These are phyloP conservation scores for cucumber (Cucumis sativus) DNA, from an alignment of 306 rosid species.

Conservation along the genomic window Cucumber_9930_V3 NC_026657.2:27061001-27061500, in stretches of 20 bases:
- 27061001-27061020: conserved; percentile 33
- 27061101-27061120: neutral
- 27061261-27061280: conserved; percentile 85
- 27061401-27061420: no score
- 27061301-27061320: conserved; percentile 25
- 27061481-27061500: no score
- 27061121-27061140: conserved; percentile 37
- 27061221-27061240: neutral
- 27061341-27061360: no score
- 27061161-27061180: conserved; percentile 96
- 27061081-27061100: no score
- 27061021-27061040: no score
- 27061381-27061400: no score
- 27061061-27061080: no score
- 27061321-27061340: no score
- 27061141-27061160: conserved; percentile 49
- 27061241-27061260: neutral
- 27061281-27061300: conserved; percentile 91
- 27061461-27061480: no score
- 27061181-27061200: conserved; percentile 21
- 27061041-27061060: no score
- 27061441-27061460: neutral
- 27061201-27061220: conserved; percentile 22
- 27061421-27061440: conserved; percentile 10
- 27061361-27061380: no score